Evolutionary conservation across 257 asterid genomes (phyloP), one percentile per base, ranked within the genome.

Genomic region (Penstemon eatonii): DNA sequence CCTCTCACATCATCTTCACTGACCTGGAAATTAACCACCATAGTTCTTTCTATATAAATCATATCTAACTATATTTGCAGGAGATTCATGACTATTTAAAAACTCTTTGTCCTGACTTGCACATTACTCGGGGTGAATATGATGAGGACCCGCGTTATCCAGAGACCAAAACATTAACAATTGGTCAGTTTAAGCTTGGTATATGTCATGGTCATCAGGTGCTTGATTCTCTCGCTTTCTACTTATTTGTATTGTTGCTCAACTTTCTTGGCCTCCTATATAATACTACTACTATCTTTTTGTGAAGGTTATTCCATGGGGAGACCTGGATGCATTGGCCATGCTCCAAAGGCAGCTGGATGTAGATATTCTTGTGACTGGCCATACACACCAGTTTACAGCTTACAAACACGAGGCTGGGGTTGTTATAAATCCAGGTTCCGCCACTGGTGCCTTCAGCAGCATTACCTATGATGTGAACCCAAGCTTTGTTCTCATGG

Each of bases 141-240:
- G 98, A 92, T 40, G 98, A 87, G 86, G 96, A 90, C 33, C 53
- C 92, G 6, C 95, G 91, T 60, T 90, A 92, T 70, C 98, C 97
- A 0, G 98, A 92, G 68, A 92, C 96, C 45, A 92, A 92, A 79
- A 88, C 91, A 39, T 70, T 92, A 50, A 92, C 91, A 8, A 86
- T 92, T 59, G 97, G 98, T 15, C 98, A 92, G 82, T 92, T 92
- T 75, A 92, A 92, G 88, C 89, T 92, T 12, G 98, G 98, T 42
- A 78, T 92, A 39, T 92, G 98, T 85, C 97, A 92, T 79, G 98
- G 98, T 62, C 97, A 92, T 79, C 98, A 89, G 97, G 98, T 93
- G 50, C 33, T 1, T 3, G 64, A 3, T 61, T 66, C 76, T 36
- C 45, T 45, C 64, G 12, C 15, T 42, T 66, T 78, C 55, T 25